Conservation (phyloP, 2,329 filamentous ascomycete species). For the Escovopsis sp. region DNA sequence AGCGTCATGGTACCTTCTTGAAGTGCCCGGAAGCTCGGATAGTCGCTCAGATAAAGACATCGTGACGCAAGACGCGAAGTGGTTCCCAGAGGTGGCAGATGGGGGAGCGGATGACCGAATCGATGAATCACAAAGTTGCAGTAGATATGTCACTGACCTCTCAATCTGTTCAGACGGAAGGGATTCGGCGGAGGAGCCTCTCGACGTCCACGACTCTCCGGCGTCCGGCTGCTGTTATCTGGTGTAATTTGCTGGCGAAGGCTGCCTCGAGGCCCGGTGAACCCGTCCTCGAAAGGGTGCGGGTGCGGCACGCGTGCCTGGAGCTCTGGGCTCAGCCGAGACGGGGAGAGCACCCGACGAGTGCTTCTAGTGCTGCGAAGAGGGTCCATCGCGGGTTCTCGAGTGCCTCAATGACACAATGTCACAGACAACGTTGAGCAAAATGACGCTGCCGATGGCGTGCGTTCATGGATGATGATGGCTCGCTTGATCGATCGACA, state of each 20-base stretch:
- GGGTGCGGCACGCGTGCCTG: not conserved
- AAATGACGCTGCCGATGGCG: no score
- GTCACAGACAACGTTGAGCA: no score
- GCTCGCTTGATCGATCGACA: no score
- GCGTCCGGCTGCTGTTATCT: conserved; percentile 7
- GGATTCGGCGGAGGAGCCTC: conserved; percentile 17
- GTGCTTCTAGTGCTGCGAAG: conserved; percentile 9
- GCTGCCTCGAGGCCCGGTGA: not conserved
- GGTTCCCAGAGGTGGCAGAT: conserved; percentile 7
- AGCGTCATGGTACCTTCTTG: no score
- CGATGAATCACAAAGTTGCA: not conserved
- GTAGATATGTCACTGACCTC: conserved; percentile 16
- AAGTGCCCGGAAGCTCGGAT: no score
- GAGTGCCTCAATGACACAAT: no score
- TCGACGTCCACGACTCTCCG: conserved; percentile 12
- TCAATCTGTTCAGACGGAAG: conserved; percentile 18
- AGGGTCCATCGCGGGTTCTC: no score
- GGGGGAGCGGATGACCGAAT: no score
- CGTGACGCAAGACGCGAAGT: not conserved
- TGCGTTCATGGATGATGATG: no score
- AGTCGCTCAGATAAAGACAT: no score
- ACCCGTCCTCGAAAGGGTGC: no score
- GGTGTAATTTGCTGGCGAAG: conserved; percentile 1
- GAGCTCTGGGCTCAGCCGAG: conserved; percentile 6
- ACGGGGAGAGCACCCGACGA: conserved; percentile 15